Conservation (phyloP, 176 grass and related monocot species). For the Musa itinerans region DNA sequence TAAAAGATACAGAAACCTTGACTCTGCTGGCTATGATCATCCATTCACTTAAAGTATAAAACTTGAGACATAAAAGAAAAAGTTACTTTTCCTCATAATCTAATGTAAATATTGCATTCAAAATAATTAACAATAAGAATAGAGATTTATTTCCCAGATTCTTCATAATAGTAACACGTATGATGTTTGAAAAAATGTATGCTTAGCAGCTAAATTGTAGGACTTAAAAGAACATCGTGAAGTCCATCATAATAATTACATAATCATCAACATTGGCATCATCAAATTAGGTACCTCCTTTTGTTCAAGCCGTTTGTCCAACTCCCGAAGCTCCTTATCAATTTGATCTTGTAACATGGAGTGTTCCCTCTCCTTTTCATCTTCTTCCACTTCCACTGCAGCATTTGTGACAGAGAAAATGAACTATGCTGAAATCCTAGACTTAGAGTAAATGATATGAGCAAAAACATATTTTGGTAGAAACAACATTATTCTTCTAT, state of each 20-base stretch:
- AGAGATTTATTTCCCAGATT: too few species aligned
- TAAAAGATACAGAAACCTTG: too few species aligned
- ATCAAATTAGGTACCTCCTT: slow-evolving; percentile 58
- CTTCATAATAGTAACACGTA: too few species aligned
- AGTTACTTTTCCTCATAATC: too few species aligned
- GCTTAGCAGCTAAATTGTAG: not conserved
- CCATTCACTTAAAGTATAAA: too few species aligned
- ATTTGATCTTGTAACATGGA: slow-evolving; percentile 69
- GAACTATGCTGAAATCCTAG: not conserved
- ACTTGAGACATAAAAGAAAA: too few species aligned
- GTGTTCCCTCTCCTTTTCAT: slow-evolving; percentile 92
- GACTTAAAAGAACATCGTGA: too few species aligned
- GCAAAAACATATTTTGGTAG: not conserved
- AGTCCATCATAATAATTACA: not conserved
- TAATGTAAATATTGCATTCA: too few species aligned
- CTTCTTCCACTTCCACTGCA: slow-evolving; percentile 36
- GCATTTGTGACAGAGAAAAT: not conserved
- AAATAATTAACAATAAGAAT: too few species aligned
- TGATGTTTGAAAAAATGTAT: not conserved
- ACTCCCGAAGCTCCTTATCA: slow-evolving; percentile 81
- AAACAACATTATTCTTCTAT: not conserved
- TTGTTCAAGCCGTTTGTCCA: slow-evolving; percentile 77
- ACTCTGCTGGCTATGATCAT: too few species aligned
- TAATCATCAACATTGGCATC: not conserved
- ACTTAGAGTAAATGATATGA: not conserved